Evolutionary conservation across 345 rosid genomes (phyloP), one percentile per base, ranked within the genome.

Genomic region (Eutrema japonicum): DNA sequence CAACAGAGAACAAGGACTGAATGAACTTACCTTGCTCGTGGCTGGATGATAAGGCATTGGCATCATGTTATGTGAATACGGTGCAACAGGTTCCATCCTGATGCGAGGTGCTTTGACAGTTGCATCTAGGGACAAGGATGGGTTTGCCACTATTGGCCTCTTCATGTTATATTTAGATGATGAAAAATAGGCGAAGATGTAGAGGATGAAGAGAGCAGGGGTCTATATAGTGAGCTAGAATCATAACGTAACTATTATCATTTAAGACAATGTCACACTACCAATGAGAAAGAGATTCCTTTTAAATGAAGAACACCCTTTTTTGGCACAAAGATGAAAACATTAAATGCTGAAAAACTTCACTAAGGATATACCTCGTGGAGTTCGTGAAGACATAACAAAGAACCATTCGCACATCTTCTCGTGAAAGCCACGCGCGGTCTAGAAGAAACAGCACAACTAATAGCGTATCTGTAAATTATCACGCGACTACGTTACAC

Each of bases 251-350:
- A 13, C 4, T 11, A 48, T 16, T 35, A 33, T 13, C 56, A 70
- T 58, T 70, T 70, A 70, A 22, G 38, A 35, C 40, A 27, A 16
- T 16, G 16, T 16, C 16, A 16, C 16, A 16, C 6, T 27, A 48
- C 56, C 48, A 70, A 48, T 70, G 47, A 60, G 50, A 70, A 47
- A 8, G 61, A 52, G 71, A 67, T 38, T 68, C 72, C 18, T 51
- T 40, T 29, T 5, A 54, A 54, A 47, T 10, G 40, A 33, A 36
- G 9, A 32, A 27, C 30, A 46, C 46, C 7, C 22, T 33, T 40
- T 22, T 41, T 55, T 68, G 18, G 52, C 16, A 3, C 26, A 68
- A 43, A 45, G 26, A 33, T 27, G 48, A 29, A 52, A 49, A 66
- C 27, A 63, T 45, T 66, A 26, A 67, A 67, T 40, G 41, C 50